phyloP scores from a whole-genome alignment of 2,329 filamentous ascomycete genomes.

The Aspergillus aculeatus region DNA sequence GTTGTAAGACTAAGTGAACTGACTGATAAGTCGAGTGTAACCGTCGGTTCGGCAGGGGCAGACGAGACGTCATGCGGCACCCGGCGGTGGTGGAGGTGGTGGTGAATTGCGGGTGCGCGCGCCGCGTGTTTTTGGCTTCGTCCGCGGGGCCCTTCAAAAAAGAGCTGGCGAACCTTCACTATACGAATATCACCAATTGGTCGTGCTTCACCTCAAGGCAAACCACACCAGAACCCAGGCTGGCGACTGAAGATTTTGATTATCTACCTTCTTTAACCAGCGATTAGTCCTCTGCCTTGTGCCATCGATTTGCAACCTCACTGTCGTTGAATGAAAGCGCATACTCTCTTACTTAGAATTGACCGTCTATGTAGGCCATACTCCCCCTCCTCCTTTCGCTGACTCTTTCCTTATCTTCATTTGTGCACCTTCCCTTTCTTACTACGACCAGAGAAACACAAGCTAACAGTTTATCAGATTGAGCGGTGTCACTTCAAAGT shows the following conservation, averaged over 20 bases:
- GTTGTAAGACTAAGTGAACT: background rate
- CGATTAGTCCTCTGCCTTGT: background rate
- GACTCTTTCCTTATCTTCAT: background rate
- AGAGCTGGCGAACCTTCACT: background rate
- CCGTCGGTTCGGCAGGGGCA: background rate
- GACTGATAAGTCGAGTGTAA: background rate
- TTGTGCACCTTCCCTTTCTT: background rate
- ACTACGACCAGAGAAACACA: background rate
- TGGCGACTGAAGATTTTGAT: background rate
- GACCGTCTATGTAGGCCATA: background rate
- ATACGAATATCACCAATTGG: background rate
- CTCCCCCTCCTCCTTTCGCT: background rate
- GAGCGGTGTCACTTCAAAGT: background rate
- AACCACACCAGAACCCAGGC: background rate
- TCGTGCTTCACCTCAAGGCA: background rate
- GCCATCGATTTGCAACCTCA: background rate
- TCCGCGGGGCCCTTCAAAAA: conserved; percentile 1
- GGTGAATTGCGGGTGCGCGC: background rate
- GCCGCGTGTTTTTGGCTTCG: conserved; percentile 22
- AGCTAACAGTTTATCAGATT: background rate
- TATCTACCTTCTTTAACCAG: background rate
- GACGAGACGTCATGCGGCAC: conserved; percentile 30
- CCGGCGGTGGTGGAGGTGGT: background rate
- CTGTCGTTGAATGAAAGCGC: background rate
- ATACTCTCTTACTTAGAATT: background rate